These are phyloP conservation scores for Talaromyces sp. DNA, from an alignment of 2,329 filamentous ascomycete genomes.

Conservation along the genomic window DNA sequence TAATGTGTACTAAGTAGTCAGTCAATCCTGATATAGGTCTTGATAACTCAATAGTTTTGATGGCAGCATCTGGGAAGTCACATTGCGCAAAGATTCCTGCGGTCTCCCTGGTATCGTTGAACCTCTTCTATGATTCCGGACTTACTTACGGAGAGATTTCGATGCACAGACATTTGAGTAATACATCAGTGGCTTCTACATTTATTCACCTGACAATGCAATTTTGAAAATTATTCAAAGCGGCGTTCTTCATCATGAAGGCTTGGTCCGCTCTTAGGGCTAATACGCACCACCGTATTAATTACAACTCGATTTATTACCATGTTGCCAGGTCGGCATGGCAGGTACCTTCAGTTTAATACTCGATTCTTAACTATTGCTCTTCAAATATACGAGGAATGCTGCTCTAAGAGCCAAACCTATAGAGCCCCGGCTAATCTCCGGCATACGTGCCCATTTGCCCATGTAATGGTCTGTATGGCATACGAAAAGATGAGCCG, in stretches of 20 bases:
- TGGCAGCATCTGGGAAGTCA: background rate
- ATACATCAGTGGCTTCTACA: background rate
- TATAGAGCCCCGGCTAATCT: background rate
- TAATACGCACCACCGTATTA: background rate
- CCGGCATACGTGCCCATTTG: background rate
- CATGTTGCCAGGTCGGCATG: background rate
- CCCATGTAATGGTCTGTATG: background rate
- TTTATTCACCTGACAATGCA: too few relatives aligned
- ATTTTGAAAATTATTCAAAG: background rate
- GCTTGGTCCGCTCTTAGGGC: slow-evolving; percentile 2
- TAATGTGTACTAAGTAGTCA: background rate
- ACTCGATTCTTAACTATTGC: background rate
- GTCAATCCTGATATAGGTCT: background rate
- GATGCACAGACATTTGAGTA: background rate
- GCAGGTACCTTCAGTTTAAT: background rate
- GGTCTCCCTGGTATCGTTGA: too few relatives aligned
- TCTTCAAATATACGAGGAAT: too few relatives aligned
- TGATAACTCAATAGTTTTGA: too few relatives aligned
- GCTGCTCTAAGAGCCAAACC: background rate
- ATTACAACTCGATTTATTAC: background rate
- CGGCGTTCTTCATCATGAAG: background rate
- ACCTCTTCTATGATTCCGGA: background rate
- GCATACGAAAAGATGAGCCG: background rate
- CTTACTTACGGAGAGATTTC: too few relatives aligned
- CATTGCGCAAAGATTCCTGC: background rate